These are phyloP conservation scores for Orbilia quercus DNA, from an alignment of 2,329 filamentous ascomycete species.

Conservation along the genomic window DNA sequence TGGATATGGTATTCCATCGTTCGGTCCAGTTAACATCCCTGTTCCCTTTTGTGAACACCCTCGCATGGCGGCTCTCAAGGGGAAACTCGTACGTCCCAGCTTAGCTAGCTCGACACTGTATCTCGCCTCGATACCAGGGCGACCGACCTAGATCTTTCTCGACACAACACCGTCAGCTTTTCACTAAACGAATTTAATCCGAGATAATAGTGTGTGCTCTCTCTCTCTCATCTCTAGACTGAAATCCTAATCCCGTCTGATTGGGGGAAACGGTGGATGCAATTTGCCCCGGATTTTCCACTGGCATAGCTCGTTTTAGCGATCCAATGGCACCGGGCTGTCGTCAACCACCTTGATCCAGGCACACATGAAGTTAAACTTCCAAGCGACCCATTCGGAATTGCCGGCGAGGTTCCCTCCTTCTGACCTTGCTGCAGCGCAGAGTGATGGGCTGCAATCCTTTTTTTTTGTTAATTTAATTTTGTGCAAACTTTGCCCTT, in stretches of 20 bases:
- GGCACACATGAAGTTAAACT: constrained; percentile 30
- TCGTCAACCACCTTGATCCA: constrained; percentile 22
- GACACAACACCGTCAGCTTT: too few species aligned
- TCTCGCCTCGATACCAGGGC: too few species aligned
- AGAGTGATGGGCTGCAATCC: constrained; percentile 2
- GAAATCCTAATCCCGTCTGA: not conserved
- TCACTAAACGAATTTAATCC: not conserved
- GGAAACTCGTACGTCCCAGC: too few species aligned
- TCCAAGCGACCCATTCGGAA: constrained; percentile 54
- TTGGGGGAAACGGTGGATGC: not conserved
- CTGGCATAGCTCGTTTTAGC: constrained; percentile 35
- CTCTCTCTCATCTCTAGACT: too few species aligned
- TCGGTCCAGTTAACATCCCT: not conserved
- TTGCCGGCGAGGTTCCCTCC: constrained; percentile 25
- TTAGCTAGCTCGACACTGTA: too few species aligned
- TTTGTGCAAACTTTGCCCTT: too few species aligned
- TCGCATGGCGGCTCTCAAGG: not conserved
- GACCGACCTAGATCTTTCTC: too few species aligned
- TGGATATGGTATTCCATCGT: constrained; percentile 14
- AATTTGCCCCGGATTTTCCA: constrained; percentile 52
- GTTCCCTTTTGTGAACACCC: not conserved
- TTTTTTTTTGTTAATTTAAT: constrained; percentile 13
- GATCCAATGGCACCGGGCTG: constrained; percentile 42
- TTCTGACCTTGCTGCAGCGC: constrained; percentile 3
- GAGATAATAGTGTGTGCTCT: too few species aligned